Evolutionary conservation across 2,329 filamentous ascomycete species (phyloP).

Genomic region (Fusarium falciforme): DNA sequence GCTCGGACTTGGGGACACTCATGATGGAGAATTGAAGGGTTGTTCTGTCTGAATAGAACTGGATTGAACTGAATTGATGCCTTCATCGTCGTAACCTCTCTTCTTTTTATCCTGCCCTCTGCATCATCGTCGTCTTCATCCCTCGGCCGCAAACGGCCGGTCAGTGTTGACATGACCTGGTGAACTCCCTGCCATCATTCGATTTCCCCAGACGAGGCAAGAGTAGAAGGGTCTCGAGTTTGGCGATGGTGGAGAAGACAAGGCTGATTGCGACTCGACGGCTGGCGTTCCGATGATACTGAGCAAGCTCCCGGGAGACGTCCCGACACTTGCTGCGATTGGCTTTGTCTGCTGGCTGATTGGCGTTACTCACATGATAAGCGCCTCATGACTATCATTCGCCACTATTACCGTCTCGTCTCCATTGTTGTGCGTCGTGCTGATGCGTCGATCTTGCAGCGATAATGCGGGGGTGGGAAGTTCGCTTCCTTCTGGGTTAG

Average conservation of each 20-base stretch:
- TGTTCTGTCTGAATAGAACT: not conserved
- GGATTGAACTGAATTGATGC: not conserved
- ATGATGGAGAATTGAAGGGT: slow-evolving; percentile 10
- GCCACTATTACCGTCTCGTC: not conserved
- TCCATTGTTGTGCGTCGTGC: not conserved
- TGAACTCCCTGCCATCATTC: not conserved
- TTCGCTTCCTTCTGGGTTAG: not conserved
- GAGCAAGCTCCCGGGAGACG: not conserved
- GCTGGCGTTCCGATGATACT: not conserved
- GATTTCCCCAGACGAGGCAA: not conserved
- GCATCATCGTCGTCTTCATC: not conserved
- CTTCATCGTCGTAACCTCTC: not conserved
- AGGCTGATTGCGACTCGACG: not conserved
- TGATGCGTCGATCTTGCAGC: not conserved
- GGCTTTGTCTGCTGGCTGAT: not conserved
- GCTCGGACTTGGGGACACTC: slow-evolving; percentile 36
- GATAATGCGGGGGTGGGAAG: not conserved
- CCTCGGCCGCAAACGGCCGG: not conserved
- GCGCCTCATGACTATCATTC: not conserved
- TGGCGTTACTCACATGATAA: not conserved
- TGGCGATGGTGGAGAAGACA: not conserved
- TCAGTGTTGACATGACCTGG: not conserved
- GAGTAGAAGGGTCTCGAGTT: not conserved
- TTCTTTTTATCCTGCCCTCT: not conserved
- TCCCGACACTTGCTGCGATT: not conserved